These are phyloP conservation scores for Aspergillus versicolor DNA, from an alignment of 2,329 filamentous ascomycete genomes.

Conservation along the genomic window DNA sequence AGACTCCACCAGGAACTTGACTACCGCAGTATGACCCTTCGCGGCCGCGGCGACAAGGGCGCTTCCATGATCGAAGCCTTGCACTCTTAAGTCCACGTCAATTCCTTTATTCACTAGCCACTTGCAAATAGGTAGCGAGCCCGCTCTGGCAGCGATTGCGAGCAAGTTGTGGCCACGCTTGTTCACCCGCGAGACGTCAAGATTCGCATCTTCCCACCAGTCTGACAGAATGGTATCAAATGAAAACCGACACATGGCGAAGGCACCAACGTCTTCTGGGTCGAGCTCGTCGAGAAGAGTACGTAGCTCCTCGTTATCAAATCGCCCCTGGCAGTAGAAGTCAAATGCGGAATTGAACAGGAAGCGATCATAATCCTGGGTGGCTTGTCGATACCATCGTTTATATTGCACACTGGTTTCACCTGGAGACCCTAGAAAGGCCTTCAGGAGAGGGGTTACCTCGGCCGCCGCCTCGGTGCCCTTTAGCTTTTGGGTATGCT, in stretches of 20 bases:
- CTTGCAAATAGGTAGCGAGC: slow-evolving; percentile 7
- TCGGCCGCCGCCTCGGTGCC: not conserved
- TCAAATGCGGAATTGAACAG: not conserved
- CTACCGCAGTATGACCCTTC: not conserved
- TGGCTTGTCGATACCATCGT: slow-evolving; percentile 6
- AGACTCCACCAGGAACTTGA: slow-evolving; percentile 12
- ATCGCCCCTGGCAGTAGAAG: not conserved
- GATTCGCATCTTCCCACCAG: slow-evolving; percentile 11
- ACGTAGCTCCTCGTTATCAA: not conserved
- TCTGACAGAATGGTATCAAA: slow-evolving; percentile 8
- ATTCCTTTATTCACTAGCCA: slow-evolving; percentile 3
- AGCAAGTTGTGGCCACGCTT: slow-evolving; percentile 6
- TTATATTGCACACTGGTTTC: slow-evolving; percentile 11
- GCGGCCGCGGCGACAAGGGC: slow-evolving; percentile 2
- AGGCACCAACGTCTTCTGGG: slow-evolving; percentile 1
- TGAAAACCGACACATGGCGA: slow-evolving; percentile 14
- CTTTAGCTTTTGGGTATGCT: slow-evolving; percentile 5
- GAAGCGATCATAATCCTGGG: not conserved
- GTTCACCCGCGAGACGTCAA: slow-evolving; percentile 1
- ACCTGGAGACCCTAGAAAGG: slow-evolving; percentile 11
- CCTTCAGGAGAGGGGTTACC: slow-evolving; percentile 10
- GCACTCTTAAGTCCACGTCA: not conserved
- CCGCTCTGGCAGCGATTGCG: slow-evolving; percentile 6
- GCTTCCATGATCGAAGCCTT: not conserved
- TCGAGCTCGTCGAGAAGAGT: slow-evolving; percentile 6